A percentile compares a stretch with the other conserved stretches of the same genome.
These are phyloP conservation scores for Penicillium psychrosexuale DNA, from an alignment of 2,329 filamentous ascomycete species.

Conservation along the genomic window DNA sequence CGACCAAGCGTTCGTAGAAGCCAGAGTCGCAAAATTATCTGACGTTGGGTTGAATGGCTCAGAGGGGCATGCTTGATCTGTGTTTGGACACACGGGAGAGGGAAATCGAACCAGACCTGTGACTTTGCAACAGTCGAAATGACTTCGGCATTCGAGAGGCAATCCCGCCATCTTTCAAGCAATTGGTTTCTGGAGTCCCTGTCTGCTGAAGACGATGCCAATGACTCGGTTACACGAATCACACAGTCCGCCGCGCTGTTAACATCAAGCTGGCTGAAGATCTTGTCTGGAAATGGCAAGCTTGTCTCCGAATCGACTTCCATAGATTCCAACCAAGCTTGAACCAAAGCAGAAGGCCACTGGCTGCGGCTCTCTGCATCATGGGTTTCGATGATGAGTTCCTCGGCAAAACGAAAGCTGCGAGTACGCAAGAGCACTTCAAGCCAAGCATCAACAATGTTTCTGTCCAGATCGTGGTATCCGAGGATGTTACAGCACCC, in stretches of 20 bases:
- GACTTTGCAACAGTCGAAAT: conserved; percentile 24
- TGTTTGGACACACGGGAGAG: conserved; percentile 10
- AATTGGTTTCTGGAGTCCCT: conserved; percentile 14
- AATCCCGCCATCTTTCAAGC: conserved; percentile 34
- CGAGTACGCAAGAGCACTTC: conserved; percentile 23
- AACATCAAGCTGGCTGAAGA: conserved; percentile 26
- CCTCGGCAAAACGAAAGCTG: conserved; percentile 25
- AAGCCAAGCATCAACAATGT: conserved; percentile 33
- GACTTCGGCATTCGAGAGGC: conserved; percentile 22
- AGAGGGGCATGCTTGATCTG: not conserved
- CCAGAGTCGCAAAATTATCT: conserved; percentile 36
- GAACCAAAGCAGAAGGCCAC: conserved; percentile 30
- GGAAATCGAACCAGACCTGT: conserved; percentile 26
- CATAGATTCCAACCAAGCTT: conserved; percentile 23
- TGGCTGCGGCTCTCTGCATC: conserved; percentile 5
- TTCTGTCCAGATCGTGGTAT: conserved; percentile 32
- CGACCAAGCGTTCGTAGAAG: conserved; percentile 27
- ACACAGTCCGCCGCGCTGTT: conserved; percentile 29
- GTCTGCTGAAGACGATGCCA: conserved; percentile 24
- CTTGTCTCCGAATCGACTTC: conserved; percentile 4
- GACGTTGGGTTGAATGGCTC: conserved; percentile 19
- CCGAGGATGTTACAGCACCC: conserved; percentile 34
- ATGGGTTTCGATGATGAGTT: conserved; percentile 33
- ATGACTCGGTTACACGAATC: conserved; percentile 32
- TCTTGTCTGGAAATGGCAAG: conserved; percentile 13